phyloP scores from a whole-genome alignment of 768 basidiomycete genomes.

The Boletus rufocinnamomeus region DNA sequence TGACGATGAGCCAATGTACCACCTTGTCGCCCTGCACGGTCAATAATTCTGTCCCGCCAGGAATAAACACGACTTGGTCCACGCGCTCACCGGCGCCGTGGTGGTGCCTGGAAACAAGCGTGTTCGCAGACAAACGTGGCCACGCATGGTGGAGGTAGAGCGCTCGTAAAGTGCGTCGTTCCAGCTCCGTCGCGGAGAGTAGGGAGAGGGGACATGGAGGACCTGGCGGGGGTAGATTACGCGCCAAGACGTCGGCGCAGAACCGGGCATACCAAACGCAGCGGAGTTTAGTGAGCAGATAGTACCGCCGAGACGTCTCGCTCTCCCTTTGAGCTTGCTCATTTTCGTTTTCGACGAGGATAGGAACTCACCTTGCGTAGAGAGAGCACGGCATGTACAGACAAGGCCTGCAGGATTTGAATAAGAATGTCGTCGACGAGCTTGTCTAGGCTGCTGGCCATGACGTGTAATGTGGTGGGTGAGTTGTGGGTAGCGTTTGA shows the following conservation, averaged over 20 bases:
- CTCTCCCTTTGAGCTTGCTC: background rate
- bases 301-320: slow-evolving; percentile 33
- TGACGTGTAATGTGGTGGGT: background rate
- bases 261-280: slow-evolving; percentile 28
- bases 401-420: slow-evolving; percentile 16
- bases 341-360: background rate
- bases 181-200: slow-evolving; percentile 27
- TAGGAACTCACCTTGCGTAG: slow-evolving; percentile 25
- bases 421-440: slow-evolving; percentile 32
- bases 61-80: slow-evolving; percentile 31
- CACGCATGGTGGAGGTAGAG: slow-evolving; percentile 27
- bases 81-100: slow-evolving; percentile 5
- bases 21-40: slow-evolving; percentile 31
- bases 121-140: slow-evolving; percentile 20
- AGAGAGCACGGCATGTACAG: slow-evolving; percentile 22
- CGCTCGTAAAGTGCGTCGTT: slow-evolving; percentile 32
- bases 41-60: slow-evolving; percentile 29
- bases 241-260: slow-evolving; percentile 25
- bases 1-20: slow-evolving; percentile 26
- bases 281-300: slow-evolving; percentile 27
- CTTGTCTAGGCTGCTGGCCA: slow-evolving; percentile 21
- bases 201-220: slow-evolving; percentile 5
- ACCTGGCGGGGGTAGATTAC: slow-evolving; percentile 26
- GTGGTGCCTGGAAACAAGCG: slow-evolving; percentile 11
- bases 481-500: background rate